Evolutionary conservation across 2,329 filamentous ascomycete genomes (phyloP), one percentile per base, ranked within the genome.

Genomic region (Graphiopsis chlorocephala): DNA sequence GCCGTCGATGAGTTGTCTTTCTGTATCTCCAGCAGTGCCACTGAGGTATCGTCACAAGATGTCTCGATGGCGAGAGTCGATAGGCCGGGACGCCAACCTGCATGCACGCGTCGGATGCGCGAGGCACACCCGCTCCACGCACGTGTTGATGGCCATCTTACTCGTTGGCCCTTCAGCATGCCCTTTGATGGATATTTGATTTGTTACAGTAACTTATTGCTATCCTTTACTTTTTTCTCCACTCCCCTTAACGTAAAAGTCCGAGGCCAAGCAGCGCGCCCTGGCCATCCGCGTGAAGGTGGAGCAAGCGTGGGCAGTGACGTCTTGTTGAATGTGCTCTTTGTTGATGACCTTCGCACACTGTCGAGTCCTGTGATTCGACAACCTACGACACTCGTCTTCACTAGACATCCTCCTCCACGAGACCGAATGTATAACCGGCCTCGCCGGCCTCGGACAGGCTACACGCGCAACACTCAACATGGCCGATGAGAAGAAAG

Each of bases 41-140:
- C 93, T 65, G 90, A 93, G 0, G 93, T 97, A 80, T 98, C 94
- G 79, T 98, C 94, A 83, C 94, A 95, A 2, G 90, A 93, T 11
- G 90, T 90, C 76, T 95, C 91, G 73, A 95, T 93, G 61, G 90
- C 90, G 57, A 94, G 84, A 5, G 81, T 83, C 65, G 78, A 72
- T 56, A 81, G 68, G 47, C 64, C 59, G 47, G 78, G 76, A 29
- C 65, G 61, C 53, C 45, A 62, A 25, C 52, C 31, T 28, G 38
- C n/a, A 33, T 56, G 53, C 42, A 35, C 42, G 45, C 38, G 48
- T 31, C 28, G 38, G 26, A 20, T 26, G 55, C 29, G 45, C 14
- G 45, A 52, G 31, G 28, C 47, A 52, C 45, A 38, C 45, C 45
- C 59, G 11, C 45, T 28, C 28, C 38, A 20, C 15, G 20, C 45